These are phyloP conservation scores for Prunus mume DNA, from an alignment of 306 rosid genomes.

Conservation along the genomic window DNA sequence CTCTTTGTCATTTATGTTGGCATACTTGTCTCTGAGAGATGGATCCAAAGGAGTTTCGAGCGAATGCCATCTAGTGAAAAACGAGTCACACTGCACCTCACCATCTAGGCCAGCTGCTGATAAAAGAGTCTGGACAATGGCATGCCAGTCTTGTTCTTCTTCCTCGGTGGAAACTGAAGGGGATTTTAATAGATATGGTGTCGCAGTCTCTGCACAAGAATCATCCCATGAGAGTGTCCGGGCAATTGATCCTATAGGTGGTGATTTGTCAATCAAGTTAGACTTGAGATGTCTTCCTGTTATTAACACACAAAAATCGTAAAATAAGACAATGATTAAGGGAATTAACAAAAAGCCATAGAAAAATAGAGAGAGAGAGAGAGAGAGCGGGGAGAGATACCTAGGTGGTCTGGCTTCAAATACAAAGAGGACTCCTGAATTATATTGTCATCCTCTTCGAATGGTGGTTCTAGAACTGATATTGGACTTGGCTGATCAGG, in stretches of 20 bases:
- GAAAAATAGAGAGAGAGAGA: slow-evolving; percentile 7
- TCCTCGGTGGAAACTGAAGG: slow-evolving; percentile 43
- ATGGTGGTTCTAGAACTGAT: slow-evolving; percentile 75
- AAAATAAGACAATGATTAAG: slow-evolving; percentile 8
- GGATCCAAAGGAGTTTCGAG: slow-evolving; percentile 78
- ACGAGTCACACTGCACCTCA: slow-evolving; percentile 30
- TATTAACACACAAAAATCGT: slow-evolving; percentile 11
- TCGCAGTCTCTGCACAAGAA: slow-evolving; percentile 48
- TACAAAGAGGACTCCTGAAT: slow-evolving; percentile 39
- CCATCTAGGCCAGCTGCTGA: slow-evolving; percentile 63
- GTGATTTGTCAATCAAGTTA: slow-evolving; percentile 93
- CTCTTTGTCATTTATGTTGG: slow-evolving; percentile 46
- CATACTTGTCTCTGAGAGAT: slow-evolving; percentile 68
- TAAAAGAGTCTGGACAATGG: slow-evolving; percentile 56
- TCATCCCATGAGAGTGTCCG: slow-evolving; percentile 82
- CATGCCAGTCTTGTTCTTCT: slow-evolving; percentile 69
- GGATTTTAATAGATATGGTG: slow-evolving; percentile 49
- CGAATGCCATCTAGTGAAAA: slow-evolving; percentile 60
- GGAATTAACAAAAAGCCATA: background rate
- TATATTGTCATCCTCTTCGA: slow-evolving; percentile 57
- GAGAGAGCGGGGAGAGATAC: slow-evolving; percentile 31
- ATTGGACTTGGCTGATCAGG: slow-evolving; percentile 86
- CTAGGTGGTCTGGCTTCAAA: slow-evolving; percentile 41
- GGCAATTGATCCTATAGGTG: slow-evolving; percentile 87
- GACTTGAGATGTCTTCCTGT: slow-evolving; percentile 58